These are phyloP conservation scores for Neofusicoccum cordaticola DNA, from an alignment of 2,329 filamentous ascomycete species.

Conservation along the genomic window DNA sequence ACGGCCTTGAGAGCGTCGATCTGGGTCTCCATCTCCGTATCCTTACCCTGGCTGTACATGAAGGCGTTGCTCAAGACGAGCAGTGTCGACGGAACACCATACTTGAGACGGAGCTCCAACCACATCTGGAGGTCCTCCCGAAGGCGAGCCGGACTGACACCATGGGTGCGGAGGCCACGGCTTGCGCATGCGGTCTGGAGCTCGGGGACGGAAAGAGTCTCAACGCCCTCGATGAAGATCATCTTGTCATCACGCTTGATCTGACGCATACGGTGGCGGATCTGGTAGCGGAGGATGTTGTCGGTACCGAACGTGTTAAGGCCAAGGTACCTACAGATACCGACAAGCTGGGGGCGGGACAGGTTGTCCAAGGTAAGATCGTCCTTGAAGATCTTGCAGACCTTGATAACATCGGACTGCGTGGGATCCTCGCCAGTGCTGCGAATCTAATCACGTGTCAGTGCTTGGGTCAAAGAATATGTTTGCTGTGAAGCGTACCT, in stretches of 20 bases:
- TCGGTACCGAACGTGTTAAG: constrained; percentile 96
- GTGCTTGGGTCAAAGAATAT: background rate
- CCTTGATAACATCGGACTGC: constrained; percentile 89
- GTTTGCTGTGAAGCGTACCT: constrained; percentile 53
- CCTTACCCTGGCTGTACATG: constrained; percentile 88
- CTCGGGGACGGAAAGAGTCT: constrained; percentile 88
- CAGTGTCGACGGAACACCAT: constrained; percentile 93
- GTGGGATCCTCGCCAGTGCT: constrained; percentile 88
- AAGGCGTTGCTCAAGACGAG: constrained; percentile 96
- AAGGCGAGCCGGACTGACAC: constrained; percentile 82
- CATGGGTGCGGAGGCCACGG: constrained; percentile 88
- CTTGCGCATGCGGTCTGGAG: constrained; percentile 89
- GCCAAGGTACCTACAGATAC: constrained; percentile 98
- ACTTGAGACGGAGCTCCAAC: constrained; percentile 88
- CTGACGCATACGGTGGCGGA: constrained; percentile 96
- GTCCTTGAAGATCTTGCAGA: constrained; percentile 98
- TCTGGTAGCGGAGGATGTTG: constrained; percentile 94
- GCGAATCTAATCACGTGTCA: constrained; percentile 43
- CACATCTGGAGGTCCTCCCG: constrained; percentile 89
- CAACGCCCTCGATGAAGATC: constrained; percentile 90
- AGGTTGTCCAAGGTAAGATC: constrained; percentile 96
- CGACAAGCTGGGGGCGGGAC: constrained; percentile 90
- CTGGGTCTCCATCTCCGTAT: constrained; percentile 79
- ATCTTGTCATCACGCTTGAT: constrained; percentile 97
- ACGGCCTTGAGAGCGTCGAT: constrained; percentile 92